phyloP scores from a whole-genome alignment of 2,329 filamentous ascomycete genomes.

The Juglanconis oblonga region DNA sequence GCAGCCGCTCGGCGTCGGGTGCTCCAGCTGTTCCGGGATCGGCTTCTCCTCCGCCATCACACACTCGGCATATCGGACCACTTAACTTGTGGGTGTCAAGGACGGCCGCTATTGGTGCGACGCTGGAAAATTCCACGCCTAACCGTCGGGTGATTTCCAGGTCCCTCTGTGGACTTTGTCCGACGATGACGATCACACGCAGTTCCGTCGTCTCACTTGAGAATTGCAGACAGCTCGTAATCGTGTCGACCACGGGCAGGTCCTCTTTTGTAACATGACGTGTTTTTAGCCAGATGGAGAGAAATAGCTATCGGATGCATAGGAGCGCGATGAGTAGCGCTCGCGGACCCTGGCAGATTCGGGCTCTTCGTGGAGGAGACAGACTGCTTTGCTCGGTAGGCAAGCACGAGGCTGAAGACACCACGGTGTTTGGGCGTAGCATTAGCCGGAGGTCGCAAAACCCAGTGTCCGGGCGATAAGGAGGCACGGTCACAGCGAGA shows the following conservation, averaged over 20 bases:
- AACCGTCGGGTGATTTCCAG: constrained; percentile 1
- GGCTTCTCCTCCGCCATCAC: neutral
- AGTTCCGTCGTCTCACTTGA: neutral
- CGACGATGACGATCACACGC: neutral
- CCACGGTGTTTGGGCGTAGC: no score
- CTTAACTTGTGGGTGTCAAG: constrained; percentile 4
- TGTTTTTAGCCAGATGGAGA: constrained; percentile 2
- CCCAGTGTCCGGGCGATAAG: no score
- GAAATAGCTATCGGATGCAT: no score
- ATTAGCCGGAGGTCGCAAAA: no score
- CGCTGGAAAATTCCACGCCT: neutral
- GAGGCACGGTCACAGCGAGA: no score
- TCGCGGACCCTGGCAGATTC: no score
- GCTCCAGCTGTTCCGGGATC: no score
- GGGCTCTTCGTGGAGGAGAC: no score
- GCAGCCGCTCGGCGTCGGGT: constrained; percentile 1
- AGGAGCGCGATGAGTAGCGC: no score
- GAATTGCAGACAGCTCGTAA: neutral
- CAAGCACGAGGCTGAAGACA: no score
- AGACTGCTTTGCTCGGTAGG: no score
- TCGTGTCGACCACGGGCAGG: neutral
- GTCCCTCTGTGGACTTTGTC: constrained; percentile 2
- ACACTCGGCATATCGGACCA: neutral
- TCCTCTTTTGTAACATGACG: neutral
- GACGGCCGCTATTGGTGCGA: neutral